Conservation (phyloP, 1,139 yeast species). For the Protomyces macrosporus region DNA sequence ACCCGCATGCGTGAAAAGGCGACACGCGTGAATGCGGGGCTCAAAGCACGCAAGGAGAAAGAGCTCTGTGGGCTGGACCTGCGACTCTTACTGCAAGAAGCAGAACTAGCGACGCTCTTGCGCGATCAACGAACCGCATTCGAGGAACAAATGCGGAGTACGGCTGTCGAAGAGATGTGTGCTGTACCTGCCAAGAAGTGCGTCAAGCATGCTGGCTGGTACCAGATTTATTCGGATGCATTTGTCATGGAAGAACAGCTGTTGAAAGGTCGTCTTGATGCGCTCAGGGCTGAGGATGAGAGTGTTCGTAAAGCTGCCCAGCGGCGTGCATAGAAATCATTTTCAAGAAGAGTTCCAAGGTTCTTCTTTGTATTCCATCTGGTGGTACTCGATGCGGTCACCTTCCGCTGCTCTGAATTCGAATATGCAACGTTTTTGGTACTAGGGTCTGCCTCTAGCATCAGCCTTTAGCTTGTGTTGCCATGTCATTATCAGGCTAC, state of each 20-base stretch:
- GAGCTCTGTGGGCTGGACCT: constrained; percentile 46
- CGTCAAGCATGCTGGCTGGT: constrained; percentile 63
- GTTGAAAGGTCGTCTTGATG: constrained; percentile 22
- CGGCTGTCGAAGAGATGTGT: constrained; percentile 44
- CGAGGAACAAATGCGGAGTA: constrained; percentile 28
- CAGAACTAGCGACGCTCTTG: constrained; percentile 24
- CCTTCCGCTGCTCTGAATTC: no score
- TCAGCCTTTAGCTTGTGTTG: no score
- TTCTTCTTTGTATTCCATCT: no score
- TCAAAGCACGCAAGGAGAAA: constrained; percentile 34
- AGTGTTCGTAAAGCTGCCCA: constrained; percentile 25
- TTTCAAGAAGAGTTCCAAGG: no score
- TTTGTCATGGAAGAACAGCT: constrained; percentile 30
- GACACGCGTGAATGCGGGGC: constrained; percentile 16
- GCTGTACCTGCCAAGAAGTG: constrained; percentile 63
- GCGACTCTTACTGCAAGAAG: constrained; percentile 35
- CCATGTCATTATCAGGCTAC: no score
- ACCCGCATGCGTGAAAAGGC: constrained; percentile 32
- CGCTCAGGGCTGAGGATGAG: constrained; percentile 28
- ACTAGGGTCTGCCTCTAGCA: no score
- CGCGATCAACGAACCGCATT: constrained; percentile 29
- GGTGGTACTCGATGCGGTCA: no score
- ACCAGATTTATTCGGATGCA: constrained; percentile 41
- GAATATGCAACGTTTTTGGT: no score
- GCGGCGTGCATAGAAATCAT: neutral